These are phyloP conservation scores for Orbilia blumenaviensis DNA, from an alignment of 2,329 filamentous ascomycete species.

Conservation along the genomic window DNA sequence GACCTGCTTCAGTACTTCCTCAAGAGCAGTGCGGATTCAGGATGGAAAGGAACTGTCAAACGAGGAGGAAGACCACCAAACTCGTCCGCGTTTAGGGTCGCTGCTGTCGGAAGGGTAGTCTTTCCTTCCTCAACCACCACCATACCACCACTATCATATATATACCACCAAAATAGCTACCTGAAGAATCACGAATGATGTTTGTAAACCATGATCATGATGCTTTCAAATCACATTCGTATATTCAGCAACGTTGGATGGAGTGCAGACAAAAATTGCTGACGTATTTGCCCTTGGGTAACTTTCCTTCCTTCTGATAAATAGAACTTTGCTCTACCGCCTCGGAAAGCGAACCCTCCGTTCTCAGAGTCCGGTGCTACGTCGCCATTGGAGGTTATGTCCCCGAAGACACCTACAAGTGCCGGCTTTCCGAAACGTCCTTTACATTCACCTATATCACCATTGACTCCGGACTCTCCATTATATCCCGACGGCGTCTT, in stretches of 20 bases:
- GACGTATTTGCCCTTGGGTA: conserved; percentile 23
- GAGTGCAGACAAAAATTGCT: conserved; percentile 30
- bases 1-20: conserved; percentile 73
- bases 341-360: conserved; percentile 71
- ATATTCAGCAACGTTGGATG: conserved; percentile 23
- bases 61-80: conserved; percentile 64
- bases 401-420: conserved; percentile 63
- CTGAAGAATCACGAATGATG: conserved; percentile 47
- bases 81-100: conserved; percentile 72
- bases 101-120: conserved; percentile 82
- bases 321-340: conserved; percentile 68
- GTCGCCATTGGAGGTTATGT: conserved; percentile 61
- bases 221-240: conserved; percentile 52
- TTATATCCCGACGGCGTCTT: conserved; percentile 91
- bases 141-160: conserved; percentile 11
- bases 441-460: conserved; percentile 90
- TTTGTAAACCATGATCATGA: conserved; percentile 53
- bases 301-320: conserved; percentile 5
- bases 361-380: conserved; percentile 64
- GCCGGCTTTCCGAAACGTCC: conserved; percentile 34
- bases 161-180: conserved; percentile 19
- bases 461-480: conserved; percentile 80
- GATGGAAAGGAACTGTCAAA: conserved; percentile 72
- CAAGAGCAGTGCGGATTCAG: conserved; percentile 70
- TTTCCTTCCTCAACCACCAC: conserved; percentile 56